Percentiles rank a stretch among this genome's conserved stretches.
phyloP scores from a whole-genome alignment of 1,284 basidiomycete genomes.

The Coniophora puteana region DNA sequence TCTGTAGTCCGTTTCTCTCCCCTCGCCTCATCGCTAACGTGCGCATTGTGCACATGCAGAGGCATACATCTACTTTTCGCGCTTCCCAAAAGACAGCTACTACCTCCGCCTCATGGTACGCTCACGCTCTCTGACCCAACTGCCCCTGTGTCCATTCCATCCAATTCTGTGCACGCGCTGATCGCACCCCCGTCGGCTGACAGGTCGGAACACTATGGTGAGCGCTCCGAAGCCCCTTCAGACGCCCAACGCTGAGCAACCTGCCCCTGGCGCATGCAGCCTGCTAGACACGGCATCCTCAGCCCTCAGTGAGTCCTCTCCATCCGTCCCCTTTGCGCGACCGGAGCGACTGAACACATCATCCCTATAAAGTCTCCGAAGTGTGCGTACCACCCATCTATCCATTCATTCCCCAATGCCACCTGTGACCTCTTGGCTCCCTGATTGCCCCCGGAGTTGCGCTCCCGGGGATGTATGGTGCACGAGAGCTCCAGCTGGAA shows the following conservation, averaged over 20 bases:
- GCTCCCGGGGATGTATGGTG: too few relatives aligned
- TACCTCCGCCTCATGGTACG: constrained; percentile 29
- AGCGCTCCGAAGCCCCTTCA: constrained; percentile 13
- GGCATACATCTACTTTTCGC: constrained; percentile 36
- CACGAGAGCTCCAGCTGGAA: too few relatives aligned
- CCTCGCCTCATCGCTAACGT: too few relatives aligned
- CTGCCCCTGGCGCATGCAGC: constrained; percentile 9
- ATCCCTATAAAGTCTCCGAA: constrained; percentile 30
- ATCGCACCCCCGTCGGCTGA: neutral
- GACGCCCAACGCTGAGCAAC: neutral
- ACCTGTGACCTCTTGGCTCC: neutral
- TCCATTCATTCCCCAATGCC: neutral
- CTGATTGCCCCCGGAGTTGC: too few relatives aligned
- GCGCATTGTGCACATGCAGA: too few relatives aligned
- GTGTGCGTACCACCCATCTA: constrained; percentile 23
- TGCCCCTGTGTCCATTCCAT: neutral
- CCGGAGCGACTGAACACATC: neutral
- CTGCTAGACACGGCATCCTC: constrained; percentile 21
- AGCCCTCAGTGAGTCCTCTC: constrained; percentile 15
- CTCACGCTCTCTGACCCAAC: too few relatives aligned
- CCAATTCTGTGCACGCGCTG: neutral
- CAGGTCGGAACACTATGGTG: constrained; percentile 33
- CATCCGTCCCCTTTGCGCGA: neutral
- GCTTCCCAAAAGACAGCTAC: constrained; percentile 28
- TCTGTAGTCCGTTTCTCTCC: neutral